These are phyloP conservation scores for Colletotrichum sojae DNA, from an alignment of 2,329 filamentous ascomycete species.

Conservation along the genomic window DNA sequence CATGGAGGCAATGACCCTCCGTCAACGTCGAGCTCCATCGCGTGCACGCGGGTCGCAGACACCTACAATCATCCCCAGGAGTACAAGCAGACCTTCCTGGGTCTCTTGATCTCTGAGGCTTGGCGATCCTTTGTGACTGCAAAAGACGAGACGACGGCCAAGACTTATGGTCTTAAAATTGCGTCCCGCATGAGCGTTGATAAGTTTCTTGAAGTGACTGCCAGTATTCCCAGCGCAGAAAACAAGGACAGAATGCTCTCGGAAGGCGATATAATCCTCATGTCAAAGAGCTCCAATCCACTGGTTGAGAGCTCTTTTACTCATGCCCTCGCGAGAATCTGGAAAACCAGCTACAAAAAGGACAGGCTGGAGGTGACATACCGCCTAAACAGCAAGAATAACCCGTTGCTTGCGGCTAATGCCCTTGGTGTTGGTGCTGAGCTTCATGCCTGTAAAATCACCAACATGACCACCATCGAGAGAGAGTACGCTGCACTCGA, in stretches of 20 bases:
- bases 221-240: slow-evolving; percentile 79
- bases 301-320: slow-evolving; percentile 75
- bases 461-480: slow-evolving; percentile 94
- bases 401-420: slow-evolving; percentile 69
- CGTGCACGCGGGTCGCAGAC: slow-evolving; percentile 83
- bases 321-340: slow-evolving; percentile 90
- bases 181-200: slow-evolving; percentile 91
- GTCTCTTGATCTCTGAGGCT: slow-evolving; percentile 90
- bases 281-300: slow-evolving; percentile 82
- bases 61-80: slow-evolving; percentile 81
- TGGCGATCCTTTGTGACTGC: slow-evolving; percentile 95
- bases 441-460: slow-evolving; percentile 85
- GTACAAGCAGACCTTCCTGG: slow-evolving; percentile 92
- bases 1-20: slow-evolving; percentile 90
- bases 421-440: slow-evolving; percentile 76
- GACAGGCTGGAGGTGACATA: slow-evolving; percentile 87
- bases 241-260: slow-evolving; percentile 80
- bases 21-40: slow-evolving; percentile 66
- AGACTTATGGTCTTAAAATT: slow-evolving; percentile 89
- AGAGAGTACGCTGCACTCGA: slow-evolving; percentile 94
- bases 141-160: slow-evolving; percentile 87
- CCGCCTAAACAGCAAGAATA: slow-evolving; percentile 79
- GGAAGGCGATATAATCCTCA: slow-evolving; percentile 90
- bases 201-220: slow-evolving; percentile 92
- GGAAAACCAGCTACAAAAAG: slow-evolving; percentile 84